phyloP scores from a whole-genome alignment of 2,329 filamentous ascomycete genomes.

The Periglandula ipomoeae region DNA sequence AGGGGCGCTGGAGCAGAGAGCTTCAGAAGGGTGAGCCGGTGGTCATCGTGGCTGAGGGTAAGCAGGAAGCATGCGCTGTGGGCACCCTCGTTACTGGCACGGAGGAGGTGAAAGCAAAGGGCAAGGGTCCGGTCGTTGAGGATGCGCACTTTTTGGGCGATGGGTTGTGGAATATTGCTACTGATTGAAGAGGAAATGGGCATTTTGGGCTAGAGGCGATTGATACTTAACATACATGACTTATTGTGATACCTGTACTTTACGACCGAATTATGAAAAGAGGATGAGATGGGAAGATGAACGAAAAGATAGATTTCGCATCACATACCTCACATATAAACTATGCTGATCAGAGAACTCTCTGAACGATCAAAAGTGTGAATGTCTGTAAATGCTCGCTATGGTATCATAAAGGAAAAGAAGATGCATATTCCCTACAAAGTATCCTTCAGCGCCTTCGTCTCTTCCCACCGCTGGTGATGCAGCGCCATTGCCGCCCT shows the following conservation, averaged over 20 bases:
- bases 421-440: not conserved
- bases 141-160: slow-evolving; percentile 90
- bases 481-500: slow-evolving; percentile 22
- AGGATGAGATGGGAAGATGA: not conserved
- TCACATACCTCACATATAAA: no score
- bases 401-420: no score
- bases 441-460: not conserved
- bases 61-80: slow-evolving; percentile 82
- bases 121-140: slow-evolving; percentile 90
- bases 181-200: slow-evolving; percentile 28
- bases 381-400: no score
- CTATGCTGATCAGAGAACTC: no score
- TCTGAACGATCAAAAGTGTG: no score
- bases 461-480: slow-evolving; percentile 8
- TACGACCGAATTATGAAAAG: not conserved
- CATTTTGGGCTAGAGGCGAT: not conserved
- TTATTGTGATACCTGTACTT: not conserved
- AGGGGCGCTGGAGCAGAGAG: slow-evolving; percentile 54
- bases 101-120: slow-evolving; percentile 85
- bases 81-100: slow-evolving; percentile 78
- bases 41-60: slow-evolving; percentile 85
- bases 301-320: no score
- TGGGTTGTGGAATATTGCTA: slow-evolving; percentile 71
- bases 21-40: slow-evolving; percentile 75
- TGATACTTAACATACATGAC: not conserved